Evolutionary conservation across 306 rosid genomes (phyloP).

Genomic region (Sphenostylis stenocarpa): DNA sequence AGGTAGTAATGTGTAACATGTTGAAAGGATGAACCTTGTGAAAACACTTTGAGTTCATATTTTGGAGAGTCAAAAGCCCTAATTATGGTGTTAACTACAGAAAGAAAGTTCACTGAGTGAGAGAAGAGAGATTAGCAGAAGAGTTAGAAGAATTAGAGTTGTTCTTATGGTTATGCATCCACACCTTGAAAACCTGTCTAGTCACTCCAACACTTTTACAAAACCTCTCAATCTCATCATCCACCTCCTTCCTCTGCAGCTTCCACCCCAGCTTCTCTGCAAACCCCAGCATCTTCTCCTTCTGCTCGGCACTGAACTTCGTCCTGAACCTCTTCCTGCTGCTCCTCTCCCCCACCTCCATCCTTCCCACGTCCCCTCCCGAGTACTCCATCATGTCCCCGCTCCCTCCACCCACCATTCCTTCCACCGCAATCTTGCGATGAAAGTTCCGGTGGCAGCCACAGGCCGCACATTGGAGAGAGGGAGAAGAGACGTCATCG

Average conservation of each 20-base stretch:
- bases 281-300: slow-evolving; percentile 80
- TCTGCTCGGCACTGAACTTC: slow-evolving; percentile 77
- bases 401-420: neutral
- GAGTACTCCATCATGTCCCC: slow-evolving; percentile 45
- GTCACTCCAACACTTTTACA: slow-evolving; percentile 66
- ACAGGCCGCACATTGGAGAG: slow-evolving; percentile 70
- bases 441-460: slow-evolving; percentile 93
- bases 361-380: slow-evolving; percentile 16
- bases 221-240: slow-evolving; percentile 75
- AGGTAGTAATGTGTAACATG: too few species aligned
- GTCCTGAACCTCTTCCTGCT: slow-evolving; percentile 71
- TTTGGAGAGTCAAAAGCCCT: neutral
- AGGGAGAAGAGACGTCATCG: slow-evolving; percentile 29
- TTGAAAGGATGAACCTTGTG: neutral
- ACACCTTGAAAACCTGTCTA: slow-evolving; percentile 80
- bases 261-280: slow-evolving; percentile 90
- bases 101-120: slow-evolving; percentile 43
- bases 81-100: too few species aligned
- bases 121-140: slow-evolving; percentile 63
- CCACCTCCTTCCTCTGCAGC: slow-evolving; percentile 70
- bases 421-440: slow-evolving; percentile 47
- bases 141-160: slow-evolving; percentile 48
- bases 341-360: slow-evolving; percentile 29
- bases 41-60: neutral
- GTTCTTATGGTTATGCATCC: slow-evolving; percentile 93